A percentile compares a stretch with the other conserved stretches of the same genome.
Conservation (phyloP, 768 basidiomycete species). For the Calocybe cyanea region DNA sequence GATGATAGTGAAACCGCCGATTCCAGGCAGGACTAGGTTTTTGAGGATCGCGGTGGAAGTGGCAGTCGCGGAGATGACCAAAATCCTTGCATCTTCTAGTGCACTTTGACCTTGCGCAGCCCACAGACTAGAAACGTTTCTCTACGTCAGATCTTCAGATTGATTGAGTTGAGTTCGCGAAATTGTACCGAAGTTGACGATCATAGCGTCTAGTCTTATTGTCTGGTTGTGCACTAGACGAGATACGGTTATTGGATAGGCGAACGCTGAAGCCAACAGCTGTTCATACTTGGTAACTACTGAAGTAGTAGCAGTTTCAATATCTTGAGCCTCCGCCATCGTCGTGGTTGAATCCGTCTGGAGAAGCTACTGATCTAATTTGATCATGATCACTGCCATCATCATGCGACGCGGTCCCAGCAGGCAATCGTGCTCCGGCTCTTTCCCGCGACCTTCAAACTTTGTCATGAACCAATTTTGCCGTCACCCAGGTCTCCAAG, state of each 20-base stretch:
- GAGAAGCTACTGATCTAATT: too few species aligned
- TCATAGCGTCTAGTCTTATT: constrained; percentile 90
- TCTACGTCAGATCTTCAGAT: not conserved
- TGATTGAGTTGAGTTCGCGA: not conserved
- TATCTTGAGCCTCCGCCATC: constrained; percentile 10
- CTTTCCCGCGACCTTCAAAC: too few species aligned
- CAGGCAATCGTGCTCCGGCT: too few species aligned
- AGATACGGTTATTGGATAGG: not conserved
- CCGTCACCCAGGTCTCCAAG: too few species aligned
- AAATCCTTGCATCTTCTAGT: constrained; percentile 77
- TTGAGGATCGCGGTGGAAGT: constrained; percentile 89
- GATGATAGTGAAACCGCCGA: constrained; percentile 93
- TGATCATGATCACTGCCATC: too few species aligned
- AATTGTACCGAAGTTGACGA: constrained; percentile 79
- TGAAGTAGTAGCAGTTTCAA: constrained; percentile 8
- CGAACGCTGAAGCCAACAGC: not conserved
- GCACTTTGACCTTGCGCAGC: constrained; percentile 88
- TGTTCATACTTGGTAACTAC: constrained; percentile 6
- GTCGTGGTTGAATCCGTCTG: too few species aligned
- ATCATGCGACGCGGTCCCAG: too few species aligned
- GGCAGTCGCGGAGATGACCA: constrained; percentile 78
- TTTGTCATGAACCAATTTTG: too few species aligned
- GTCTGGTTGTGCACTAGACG: constrained; percentile 64
- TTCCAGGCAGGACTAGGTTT: constrained; percentile 94
- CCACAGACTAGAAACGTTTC: constrained; percentile 65